Base-by-base conservation (phyloP, 805 yeast genomes). In the Saturnispora mendoncae region DNA sequence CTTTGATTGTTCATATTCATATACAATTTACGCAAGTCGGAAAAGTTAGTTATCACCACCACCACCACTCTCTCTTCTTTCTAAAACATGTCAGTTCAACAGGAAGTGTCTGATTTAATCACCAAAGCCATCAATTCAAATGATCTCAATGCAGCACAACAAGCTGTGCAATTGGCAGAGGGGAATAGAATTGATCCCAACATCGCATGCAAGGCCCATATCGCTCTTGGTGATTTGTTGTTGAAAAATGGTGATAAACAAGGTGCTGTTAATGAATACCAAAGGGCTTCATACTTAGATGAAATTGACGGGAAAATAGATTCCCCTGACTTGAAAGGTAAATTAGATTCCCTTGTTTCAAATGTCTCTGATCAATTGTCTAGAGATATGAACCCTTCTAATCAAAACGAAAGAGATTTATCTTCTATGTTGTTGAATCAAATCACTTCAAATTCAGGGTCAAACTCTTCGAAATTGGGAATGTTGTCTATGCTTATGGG, bases 241-340 rank as follows among this genome's bases (percentile, higher is more conserved):
- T 36, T 54, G 10, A 46, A 46, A 4, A 48, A 51, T 35, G 60
- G 58, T 19, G 34, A 57, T 21, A 39, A 45, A 6, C 42, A 46
- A 20, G 51, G 36, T 18, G 64, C 64, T 7, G 49, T 57, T 17
- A 54, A 48, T 6, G 51, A 56, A 41, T 59, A 57, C 38, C 46
- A 48, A 21, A 43, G 46, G 41, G 64, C 64, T 15, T 57, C 60
- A 15, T 49, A 52, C 36, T 50, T 58, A 28, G 64, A 59, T 44
- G 62, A 59, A 45, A 36, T 38, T 20, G 64, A 59, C 36, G 64
- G 64, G 4, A 53, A 43, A 15, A 51, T 56, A 21, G 52, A 58
- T 27, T 50, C 58, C 4, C 62, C 62, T 10, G 62, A 59, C 42
- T 45, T 59, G 21, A 53, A 59, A 43, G 47, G 51, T 28, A 57